phyloP scores from a whole-genome alignment of 768 basidiomycete species.

The Cystobasidium tubakii region DNA sequence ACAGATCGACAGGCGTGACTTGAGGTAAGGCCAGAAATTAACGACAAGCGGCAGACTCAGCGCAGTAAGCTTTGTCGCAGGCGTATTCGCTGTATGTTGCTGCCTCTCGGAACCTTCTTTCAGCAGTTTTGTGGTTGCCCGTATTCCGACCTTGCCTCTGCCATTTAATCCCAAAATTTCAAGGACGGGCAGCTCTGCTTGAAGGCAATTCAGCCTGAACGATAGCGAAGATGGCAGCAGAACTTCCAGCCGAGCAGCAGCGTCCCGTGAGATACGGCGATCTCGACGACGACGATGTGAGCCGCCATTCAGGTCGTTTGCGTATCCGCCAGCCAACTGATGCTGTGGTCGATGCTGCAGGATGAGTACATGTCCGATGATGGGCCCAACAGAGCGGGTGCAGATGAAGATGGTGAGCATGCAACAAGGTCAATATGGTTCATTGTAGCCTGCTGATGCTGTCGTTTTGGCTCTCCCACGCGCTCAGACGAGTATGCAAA shows the following conservation, averaged over 20 bases:
- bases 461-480: slow-evolving; percentile 45
- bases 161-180: background rate
- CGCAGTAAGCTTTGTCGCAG: background rate
- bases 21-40: background rate
- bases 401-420: slow-evolving; percentile 75
- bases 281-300: slow-evolving; percentile 34
- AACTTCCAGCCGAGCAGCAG: slow-evolving; percentile 9
- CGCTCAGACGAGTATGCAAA: slow-evolving; percentile 30
- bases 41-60: too few species aligned
- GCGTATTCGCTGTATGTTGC: background rate
- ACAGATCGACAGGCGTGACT: background rate
- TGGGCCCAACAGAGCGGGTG: slow-evolving; percentile 50
- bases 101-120: background rate
- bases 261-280: slow-evolving; percentile 29
- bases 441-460: background rate
- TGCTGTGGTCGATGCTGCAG: background rate
- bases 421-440: background rate
- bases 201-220: background rate
- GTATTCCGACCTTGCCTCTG: background rate
- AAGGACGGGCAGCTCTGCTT: background rate
- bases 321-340: background rate
- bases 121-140: background rate
- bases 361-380: slow-evolving; percentile 35
- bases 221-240: slow-evolving; percentile 8
- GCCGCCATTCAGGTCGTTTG: background rate